Evolutionary conservation across 768 basidiomycete genomes (phyloP).

Genomic region (Hygrophorus pudorinus): DNA sequence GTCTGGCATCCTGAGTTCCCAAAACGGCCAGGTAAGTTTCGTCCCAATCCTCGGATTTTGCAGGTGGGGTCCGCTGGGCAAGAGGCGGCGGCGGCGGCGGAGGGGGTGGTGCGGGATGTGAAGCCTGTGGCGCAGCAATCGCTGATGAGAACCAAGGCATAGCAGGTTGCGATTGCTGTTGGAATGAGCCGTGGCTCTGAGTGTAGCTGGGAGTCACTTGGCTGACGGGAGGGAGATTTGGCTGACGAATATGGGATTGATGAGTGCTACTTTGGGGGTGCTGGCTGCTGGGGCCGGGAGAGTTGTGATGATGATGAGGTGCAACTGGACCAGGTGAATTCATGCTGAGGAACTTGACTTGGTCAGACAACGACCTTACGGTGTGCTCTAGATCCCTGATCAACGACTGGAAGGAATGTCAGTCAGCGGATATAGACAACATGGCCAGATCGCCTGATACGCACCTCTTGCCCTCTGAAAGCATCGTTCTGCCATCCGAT

Average conservation of each 20-base stretch:
- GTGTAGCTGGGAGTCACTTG: conserved; percentile 28
- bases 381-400: conserved; percentile 78
- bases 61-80: conserved; percentile 42
- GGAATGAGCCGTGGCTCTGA: conserved; percentile 26
- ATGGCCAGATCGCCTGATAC: conserved; percentile 11
- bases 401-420: conserved; percentile 35
- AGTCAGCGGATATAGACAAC: conserved; percentile 7
- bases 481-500: conserved; percentile 76
- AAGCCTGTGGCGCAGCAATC: conserved; percentile 76
- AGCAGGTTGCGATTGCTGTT: conserved; percentile 26
- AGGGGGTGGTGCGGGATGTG: conserved; percentile 63
- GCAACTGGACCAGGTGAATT: conserved; percentile 28
- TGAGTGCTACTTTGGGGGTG: conserved; percentile 26
- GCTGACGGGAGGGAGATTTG: conserved; percentile 29
- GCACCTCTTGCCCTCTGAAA: conserved; percentile 69
- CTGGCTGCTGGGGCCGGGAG: conserved; percentile 28
- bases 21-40: conserved; percentile 71
- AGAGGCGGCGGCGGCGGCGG: conserved; percentile 26
- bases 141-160: conserved; percentile 51
- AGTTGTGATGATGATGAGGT: conserved; percentile 33
- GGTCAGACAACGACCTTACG: conserved; percentile 65
- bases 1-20: conserved; percentile 61
- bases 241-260: conserved; percentile 32
- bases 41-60: conserved; percentile 71
- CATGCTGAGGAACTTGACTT: conserved; percentile 69